A percentile compares a stretch with the other conserved stretches of the same genome.
These are phyloP conservation scores for Aureobasidium sp. DNA, from an alignment of 2,329 filamentous ascomycete species.

Conservation along the genomic window DNA sequence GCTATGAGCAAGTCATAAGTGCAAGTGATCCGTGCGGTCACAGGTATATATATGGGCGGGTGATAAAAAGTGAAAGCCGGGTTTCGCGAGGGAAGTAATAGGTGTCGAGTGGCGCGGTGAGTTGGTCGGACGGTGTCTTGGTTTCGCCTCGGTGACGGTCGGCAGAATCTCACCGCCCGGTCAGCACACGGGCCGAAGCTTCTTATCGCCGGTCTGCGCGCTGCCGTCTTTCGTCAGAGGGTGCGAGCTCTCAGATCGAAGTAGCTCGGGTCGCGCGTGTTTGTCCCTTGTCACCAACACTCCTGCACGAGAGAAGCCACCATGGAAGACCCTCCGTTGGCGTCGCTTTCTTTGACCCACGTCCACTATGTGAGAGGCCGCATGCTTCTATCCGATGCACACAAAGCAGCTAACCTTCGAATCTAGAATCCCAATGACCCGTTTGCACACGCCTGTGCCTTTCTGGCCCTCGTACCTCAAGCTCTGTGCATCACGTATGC, in stretches of 20 bases:
- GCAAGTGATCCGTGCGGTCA: not conserved
- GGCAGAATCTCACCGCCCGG: conserved; percentile 9
- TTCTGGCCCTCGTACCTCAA: conserved; percentile 89
- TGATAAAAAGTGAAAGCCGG: not conserved
- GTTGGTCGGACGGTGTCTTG: not conserved
- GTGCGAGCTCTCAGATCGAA: not conserved
- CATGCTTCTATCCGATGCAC: not conserved
- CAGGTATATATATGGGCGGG: not conserved
- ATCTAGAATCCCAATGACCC: conserved; percentile 80
- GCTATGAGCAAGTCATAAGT: conserved; percentile 9
- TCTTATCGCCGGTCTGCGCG: not conserved
- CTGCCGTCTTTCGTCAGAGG: not conserved
- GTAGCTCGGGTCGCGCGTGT: not conserved
- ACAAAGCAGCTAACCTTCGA: conserved; percentile 7
- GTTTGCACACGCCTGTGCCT: conserved; percentile 82
- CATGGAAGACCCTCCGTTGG: conserved; percentile 56
- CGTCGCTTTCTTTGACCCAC: conserved; percentile 89
- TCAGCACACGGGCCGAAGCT: not conserved
- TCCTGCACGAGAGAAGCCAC: not conserved
- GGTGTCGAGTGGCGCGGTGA: not conserved
- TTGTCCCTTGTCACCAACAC: not conserved
- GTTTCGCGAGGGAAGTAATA: not conserved
- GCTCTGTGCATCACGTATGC: conserved; percentile 84
- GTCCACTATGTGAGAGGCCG: conserved; percentile 75
- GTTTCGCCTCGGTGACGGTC: conserved; percentile 8